phyloP scores from a whole-genome alignment of 2,329 filamentous ascomycete genomes.

The Colletotrichum sp. region DNA sequence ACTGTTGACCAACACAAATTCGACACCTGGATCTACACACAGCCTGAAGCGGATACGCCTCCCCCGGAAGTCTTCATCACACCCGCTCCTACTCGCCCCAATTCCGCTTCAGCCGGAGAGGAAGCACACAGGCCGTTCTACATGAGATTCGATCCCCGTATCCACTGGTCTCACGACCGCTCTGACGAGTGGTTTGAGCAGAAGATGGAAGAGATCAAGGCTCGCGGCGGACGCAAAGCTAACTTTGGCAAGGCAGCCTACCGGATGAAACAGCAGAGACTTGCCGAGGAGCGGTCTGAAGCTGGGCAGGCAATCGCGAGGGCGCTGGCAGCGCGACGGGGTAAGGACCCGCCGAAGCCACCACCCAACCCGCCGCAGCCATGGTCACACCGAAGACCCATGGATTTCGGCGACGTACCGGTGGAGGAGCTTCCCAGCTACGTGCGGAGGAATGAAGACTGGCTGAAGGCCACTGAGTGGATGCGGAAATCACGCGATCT shows the following conservation, averaged over 20 bases:
- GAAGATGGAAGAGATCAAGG: constrained; percentile 55
- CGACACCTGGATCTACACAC: constrained; percentile 21
- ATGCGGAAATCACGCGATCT: constrained; percentile 35
- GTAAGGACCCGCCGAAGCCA: not conserved
- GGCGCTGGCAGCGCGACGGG: not conserved
- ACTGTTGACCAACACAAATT: constrained; percentile 21
- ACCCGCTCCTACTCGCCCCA: not conserved
- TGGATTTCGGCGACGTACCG: constrained; percentile 43
- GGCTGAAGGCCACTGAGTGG: constrained; percentile 46
- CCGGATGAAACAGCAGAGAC: constrained; percentile 38
- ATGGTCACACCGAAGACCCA: constrained; percentile 27
- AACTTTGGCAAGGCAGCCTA: constrained; percentile 52
- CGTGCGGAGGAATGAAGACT: constrained; percentile 47
- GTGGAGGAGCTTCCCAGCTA: constrained; percentile 47
- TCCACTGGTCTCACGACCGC: constrained; percentile 49
- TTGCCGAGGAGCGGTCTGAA: constrained; percentile 21
- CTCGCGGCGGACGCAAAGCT: constrained; percentile 52
- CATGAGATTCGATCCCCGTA: constrained; percentile 54
- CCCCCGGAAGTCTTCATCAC: not conserved
- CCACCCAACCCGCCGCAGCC: constrained; percentile 31
- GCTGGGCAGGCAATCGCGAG: not conserved
- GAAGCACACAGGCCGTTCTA: constrained; percentile 39
- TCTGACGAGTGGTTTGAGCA: constrained; percentile 49
- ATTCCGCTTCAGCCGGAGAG: constrained; percentile 1
- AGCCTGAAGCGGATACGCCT: constrained; percentile 19